Evolutionary conservation across 148 eudicot genomes (phyloP).

Genomic region (Vaccinium corymbosum): DNA sequence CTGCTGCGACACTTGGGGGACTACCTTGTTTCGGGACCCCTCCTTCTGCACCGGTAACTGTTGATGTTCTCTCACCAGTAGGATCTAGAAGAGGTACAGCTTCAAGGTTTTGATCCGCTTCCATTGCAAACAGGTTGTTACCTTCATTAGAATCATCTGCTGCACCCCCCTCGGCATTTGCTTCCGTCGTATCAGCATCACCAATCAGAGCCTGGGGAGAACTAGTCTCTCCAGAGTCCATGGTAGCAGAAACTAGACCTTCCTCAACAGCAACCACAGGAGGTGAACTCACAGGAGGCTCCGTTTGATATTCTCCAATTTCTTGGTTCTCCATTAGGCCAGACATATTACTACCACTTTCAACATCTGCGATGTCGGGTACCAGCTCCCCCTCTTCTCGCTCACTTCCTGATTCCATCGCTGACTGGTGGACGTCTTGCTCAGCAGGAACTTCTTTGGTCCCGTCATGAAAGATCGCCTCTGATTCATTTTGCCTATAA

Average conservation of each 20-base stretch:
- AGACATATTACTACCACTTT: slow-evolving; percentile 39
- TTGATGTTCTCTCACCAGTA: slow-evolving; percentile 22
- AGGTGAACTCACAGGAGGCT: slow-evolving; percentile 42
- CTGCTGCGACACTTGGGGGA: slow-evolving; percentile 24
- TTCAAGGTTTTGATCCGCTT: slow-evolving; percentile 41
- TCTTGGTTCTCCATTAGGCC: slow-evolving; percentile 34
- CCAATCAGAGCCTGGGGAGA: slow-evolving; percentile 43
- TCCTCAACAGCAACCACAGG: slow-evolving; percentile 28
- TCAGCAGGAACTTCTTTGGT: slow-evolving; percentile 28
- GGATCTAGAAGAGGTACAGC: slow-evolving; percentile 17
- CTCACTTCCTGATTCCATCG: slow-evolving; percentile 41
- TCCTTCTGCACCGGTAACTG: slow-evolving; percentile 28
- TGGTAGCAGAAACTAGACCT: slow-evolving; percentile 13
- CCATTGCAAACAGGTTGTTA: slow-evolving; percentile 34
- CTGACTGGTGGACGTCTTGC: slow-evolving; percentile 41
- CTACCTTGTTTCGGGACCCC: slow-evolving; percentile 37
- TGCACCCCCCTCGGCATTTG: slow-evolving; percentile 22
- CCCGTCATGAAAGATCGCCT: slow-evolving; percentile 37
- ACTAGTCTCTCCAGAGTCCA: slow-evolving; percentile 36
- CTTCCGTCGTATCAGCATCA: slow-evolving; percentile 56
- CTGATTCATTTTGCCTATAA: slow-evolving; percentile 37
- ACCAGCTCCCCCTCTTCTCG: slow-evolving; percentile 77
- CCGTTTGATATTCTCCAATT: slow-evolving; percentile 36
- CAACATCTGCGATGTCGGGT: slow-evolving; percentile 43
- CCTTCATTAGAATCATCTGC: slow-evolving; percentile 37